These are phyloP conservation scores for Cymbidium sinense DNA, from an alignment of 106 monocot genomes.

Conservation along the genomic window DNA sequence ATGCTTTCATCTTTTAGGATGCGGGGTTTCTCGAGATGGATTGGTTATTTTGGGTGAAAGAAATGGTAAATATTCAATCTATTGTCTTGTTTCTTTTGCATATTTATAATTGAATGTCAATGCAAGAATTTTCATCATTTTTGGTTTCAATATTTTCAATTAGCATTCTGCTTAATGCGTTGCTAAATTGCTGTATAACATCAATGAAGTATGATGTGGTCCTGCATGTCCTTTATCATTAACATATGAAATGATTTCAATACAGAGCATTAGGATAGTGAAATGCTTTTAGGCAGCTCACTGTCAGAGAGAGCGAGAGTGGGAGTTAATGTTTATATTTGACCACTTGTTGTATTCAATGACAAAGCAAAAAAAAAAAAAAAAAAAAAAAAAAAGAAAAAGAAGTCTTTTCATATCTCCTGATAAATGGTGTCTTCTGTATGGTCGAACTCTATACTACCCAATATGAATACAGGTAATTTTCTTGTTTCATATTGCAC, in stretches of 20 bases:
- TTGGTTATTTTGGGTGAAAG: constrained; percentile 77
- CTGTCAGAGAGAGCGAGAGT: background rate
- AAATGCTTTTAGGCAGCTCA: too few species aligned
- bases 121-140: background rate
- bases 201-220: background rate
- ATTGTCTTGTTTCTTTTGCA: background rate
- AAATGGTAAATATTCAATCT: constrained; percentile 35
- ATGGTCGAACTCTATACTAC: background rate
- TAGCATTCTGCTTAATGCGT: background rate
- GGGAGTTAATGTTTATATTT: background rate
- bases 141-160: background rate
- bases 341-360: background rate
- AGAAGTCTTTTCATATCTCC: background rate
- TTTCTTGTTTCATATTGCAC: background rate
- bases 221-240: background rate
- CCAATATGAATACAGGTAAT: background rate
- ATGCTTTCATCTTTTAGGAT: constrained; percentile 34
- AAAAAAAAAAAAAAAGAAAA: too few species aligned
- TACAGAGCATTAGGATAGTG: background rate
- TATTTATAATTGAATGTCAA: background rate
- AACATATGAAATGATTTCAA: background rate
- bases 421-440: background rate
- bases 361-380: background rate
- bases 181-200: background rate
- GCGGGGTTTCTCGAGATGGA: constrained; percentile 83